phyloP scores from a whole-genome alignment of 768 basidiomycete species.

The Cyclocybe cylindracea region DNA sequence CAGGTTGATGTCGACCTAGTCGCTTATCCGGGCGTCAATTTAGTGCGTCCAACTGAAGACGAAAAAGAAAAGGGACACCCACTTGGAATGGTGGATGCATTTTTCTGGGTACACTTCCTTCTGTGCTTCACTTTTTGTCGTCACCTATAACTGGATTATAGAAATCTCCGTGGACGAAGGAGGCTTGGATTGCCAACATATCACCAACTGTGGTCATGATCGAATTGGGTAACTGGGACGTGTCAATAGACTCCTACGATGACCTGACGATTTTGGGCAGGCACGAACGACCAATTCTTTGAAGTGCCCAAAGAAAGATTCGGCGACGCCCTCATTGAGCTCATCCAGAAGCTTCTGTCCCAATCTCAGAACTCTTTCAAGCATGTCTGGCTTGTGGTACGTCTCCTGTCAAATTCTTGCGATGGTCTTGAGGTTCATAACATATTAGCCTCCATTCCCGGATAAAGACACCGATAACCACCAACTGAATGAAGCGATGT shows the following conservation, averaged over 20 bases:
- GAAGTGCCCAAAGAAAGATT: conserved; percentile 6
- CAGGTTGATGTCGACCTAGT: background rate
- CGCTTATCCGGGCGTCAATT: conserved; percentile 1
- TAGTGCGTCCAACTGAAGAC: conserved; percentile 1
- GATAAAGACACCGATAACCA: conserved; percentile 4
- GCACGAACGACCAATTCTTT: conserved; percentile 13
- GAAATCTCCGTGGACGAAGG: conserved; percentile 7
- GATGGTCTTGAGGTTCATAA: background rate
- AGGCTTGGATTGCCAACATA: background rate
- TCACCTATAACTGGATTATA: background rate
- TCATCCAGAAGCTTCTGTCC: conserved; percentile 1
- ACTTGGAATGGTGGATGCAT: conserved; percentile 3
- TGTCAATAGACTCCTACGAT: background rate
- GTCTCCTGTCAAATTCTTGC: background rate
- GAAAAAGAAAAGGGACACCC: conserved; percentile 1
- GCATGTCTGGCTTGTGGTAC: conserved; percentile 12
- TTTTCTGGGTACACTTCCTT: conserved; percentile 4
- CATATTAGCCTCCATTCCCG: conserved; percentile 10
- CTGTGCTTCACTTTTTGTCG: background rate
- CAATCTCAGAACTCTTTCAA: background rate
- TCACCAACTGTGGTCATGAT: conserved; percentile 4
- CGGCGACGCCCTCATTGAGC: background rate
- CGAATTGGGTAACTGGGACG: conserved; percentile 4
- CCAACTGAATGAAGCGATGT: conserved; percentile 2
- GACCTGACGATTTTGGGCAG: background rate